phyloP scores from a whole-genome alignment of 208 protist species.

The Wallacemonas rigidus region DNA sequence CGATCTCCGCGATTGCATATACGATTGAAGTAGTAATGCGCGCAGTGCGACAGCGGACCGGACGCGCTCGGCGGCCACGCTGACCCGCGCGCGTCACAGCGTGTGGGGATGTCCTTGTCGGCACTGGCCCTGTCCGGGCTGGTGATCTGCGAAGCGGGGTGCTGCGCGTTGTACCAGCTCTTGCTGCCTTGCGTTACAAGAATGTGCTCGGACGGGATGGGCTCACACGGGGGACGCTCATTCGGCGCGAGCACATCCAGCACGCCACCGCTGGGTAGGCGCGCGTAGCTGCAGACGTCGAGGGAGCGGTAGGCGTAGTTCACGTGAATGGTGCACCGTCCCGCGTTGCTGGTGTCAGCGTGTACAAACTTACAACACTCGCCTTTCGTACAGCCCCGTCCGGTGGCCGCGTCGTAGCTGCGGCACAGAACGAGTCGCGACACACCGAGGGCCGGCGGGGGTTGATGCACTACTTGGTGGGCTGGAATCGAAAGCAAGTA shows the following conservation, averaged over 20 bases:
- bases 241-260: constrained; percentile 71
- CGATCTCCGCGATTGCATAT: constrained; percentile 80
- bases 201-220: constrained; percentile 51
- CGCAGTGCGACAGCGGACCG: constrained; percentile 70
- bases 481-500: constrained; percentile 46
- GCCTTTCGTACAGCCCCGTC: constrained; percentile 48
- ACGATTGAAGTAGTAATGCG: constrained; percentile 88
- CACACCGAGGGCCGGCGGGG: constrained; percentile 42
- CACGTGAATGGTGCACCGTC: constrained; percentile 67
- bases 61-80: background rate
- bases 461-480: constrained; percentile 41
- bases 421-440: constrained; percentile 79
- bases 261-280: constrained; percentile 47
- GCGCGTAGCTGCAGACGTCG: constrained; percentile 56
- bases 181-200: constrained; percentile 61
- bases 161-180: constrained; percentile 28
- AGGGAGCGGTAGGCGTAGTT: constrained; percentile 75
- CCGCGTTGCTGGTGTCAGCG: constrained; percentile 40
- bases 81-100: background rate
- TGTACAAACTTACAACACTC: constrained; percentile 82
- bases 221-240: constrained; percentile 46
- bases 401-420: constrained; percentile 45
- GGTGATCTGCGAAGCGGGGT: constrained; percentile 2
- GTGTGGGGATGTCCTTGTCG: no score
- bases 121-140: background rate